Conservation (phyloP, 768 basidiomycete species). For the Amanita rubescens region DNA sequence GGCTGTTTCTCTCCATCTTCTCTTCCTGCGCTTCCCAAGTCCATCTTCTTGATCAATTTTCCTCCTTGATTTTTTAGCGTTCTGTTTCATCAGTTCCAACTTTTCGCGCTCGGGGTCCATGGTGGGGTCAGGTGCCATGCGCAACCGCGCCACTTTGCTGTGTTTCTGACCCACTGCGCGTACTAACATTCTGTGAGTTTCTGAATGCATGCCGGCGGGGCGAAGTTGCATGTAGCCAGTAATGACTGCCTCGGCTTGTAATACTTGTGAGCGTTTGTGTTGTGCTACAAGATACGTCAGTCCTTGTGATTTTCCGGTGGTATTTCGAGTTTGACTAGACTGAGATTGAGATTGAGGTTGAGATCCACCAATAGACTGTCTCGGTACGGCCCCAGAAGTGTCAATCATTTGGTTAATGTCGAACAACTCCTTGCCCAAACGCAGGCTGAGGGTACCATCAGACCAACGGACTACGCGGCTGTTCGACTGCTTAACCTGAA, state of each 20-base stretch:
- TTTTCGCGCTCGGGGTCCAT: slow-evolving; percentile 72
- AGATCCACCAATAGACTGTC: slow-evolving; percentile 45
- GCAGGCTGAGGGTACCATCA: slow-evolving; percentile 85
- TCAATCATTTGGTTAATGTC: slow-evolving; percentile 80
- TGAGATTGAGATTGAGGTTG: slow-evolving; percentile 40
- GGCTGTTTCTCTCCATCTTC: slow-evolving; percentile 33
- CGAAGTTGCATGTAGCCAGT: slow-evolving; percentile 80
- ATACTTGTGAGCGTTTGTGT: slow-evolving; percentile 76
- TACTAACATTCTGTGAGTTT: slow-evolving; percentile 84
- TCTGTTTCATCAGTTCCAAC: slow-evolving; percentile 57
- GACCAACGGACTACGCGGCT: slow-evolving; percentile 92
- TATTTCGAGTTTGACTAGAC: slow-evolving; percentile 30
- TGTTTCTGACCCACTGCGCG: slow-evolving; percentile 82
- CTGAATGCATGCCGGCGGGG: slow-evolving; percentile 85
- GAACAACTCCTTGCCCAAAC: slow-evolving; percentile 90
- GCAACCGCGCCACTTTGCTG: slow-evolving; percentile 70
- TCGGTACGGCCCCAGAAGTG: slow-evolving; percentile 59
- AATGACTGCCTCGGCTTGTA: slow-evolving; percentile 80
- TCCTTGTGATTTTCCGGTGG: slow-evolving; percentile 51
- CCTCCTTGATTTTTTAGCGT: slow-evolving; percentile 56
- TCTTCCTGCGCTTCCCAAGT: slow-evolving; percentile 40
- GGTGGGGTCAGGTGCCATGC: slow-evolving; percentile 72
- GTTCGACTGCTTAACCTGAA: slow-evolving; percentile 80
- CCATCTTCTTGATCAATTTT: slow-evolving; percentile 45
- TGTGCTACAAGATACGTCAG: slow-evolving; percentile 87